Percentiles rank a stretch among this genome's conserved stretches.
These are phyloP conservation scores for Pseudevernia furfuracea DNA, from an alignment of 495 filamentous ascomycete species.

Conservation along the genomic window DNA sequence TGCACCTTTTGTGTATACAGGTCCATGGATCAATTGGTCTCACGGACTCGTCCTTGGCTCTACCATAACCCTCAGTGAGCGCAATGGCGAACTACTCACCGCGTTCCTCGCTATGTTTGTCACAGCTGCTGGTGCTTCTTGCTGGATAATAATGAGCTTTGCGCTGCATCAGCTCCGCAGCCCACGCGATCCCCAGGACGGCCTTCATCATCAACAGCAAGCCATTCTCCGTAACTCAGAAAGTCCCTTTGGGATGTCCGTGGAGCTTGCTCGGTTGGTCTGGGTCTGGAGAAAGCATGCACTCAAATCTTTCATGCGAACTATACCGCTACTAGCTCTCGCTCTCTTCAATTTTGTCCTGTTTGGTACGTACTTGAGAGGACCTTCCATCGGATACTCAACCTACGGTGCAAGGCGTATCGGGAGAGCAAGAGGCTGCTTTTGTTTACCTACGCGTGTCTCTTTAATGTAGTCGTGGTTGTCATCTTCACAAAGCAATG, in stretches of 20 bases:
- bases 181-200: slow-evolving; percentile 21
- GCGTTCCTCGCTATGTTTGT: slow-evolving; percentile 39
- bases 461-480: not conserved
- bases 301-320: slow-evolving; percentile 23
- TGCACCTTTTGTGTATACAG: slow-evolving; percentile 28
- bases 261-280: slow-evolving; percentile 24
- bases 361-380: slow-evolving; percentile 20
- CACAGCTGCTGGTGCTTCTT: slow-evolving; percentile 28
- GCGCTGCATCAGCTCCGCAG: slow-evolving; percentile 33
- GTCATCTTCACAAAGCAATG: not conserved
- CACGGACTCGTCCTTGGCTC: slow-evolving; percentile 32
- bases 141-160: slow-evolving; percentile 38
- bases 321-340: slow-evolving; percentile 28
- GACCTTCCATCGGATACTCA: not conserved
- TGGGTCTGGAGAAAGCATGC: slow-evolving; percentile 32
- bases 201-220: slow-evolving; percentile 34
- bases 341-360: slow-evolving; percentile 28
- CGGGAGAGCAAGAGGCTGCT: not conserved
- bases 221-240: slow-evolving; percentile 32
- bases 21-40: slow-evolving; percentile 41
- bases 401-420: not conserved
- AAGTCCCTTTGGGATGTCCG: slow-evolving; percentile 27
- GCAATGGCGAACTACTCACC: slow-evolving; percentile 33
- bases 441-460: not conserved
- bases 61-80: slow-evolving; percentile 35